Conservation (phyloP, 106 monocot genomes). For the Vanilla planifolia region DNA sequence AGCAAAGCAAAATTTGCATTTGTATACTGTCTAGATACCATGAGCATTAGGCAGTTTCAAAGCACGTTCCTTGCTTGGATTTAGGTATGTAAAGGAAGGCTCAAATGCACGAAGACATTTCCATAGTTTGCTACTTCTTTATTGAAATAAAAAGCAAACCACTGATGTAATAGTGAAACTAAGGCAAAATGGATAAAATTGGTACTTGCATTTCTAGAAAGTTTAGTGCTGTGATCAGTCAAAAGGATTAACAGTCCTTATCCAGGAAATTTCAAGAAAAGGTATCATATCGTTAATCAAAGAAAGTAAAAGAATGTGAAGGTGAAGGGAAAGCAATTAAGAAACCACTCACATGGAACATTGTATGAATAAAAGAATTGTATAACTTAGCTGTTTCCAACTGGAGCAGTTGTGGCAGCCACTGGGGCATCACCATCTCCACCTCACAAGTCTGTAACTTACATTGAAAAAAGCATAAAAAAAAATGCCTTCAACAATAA, state of each 20-base stretch:
- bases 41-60: no score
- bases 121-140: no score
- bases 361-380: conserved; percentile 3
- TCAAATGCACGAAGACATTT: no score
- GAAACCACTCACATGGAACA: neutral
- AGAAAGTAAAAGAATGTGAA: neutral
- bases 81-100: no score
- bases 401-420: conserved; percentile 5
- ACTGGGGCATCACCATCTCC: conserved; percentile 2
- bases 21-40: no score
- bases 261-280: neutral
- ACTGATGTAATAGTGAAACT: neutral
- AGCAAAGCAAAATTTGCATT: no score
- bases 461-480: neutral
- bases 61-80: no score
- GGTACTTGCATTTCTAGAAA: neutral
- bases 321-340: neutral
- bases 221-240: neutral
- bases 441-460: neutral
- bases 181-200: neutral
- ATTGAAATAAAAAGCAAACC: neutral
- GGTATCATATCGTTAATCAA: neutral
- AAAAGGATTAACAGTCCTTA: neutral
- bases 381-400: conserved; percentile 3
- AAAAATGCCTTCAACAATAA: neutral